Conservation (phyloP, 2,329 filamentous ascomycete genomes). For the Falciphora oryzae region DNA sequence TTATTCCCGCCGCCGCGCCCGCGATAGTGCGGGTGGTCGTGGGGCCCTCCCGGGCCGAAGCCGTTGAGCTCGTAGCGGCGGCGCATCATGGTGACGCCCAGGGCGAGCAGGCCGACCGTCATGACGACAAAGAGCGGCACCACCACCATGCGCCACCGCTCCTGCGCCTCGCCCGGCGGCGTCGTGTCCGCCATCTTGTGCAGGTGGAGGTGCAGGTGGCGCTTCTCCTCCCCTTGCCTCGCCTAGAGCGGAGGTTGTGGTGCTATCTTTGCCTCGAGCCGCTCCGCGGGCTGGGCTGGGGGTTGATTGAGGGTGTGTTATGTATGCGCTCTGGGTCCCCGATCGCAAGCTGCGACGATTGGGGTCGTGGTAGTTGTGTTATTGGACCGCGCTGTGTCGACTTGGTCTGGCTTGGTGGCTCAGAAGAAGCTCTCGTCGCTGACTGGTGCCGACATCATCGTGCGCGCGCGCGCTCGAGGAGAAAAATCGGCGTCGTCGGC, state of each 20-base stretch:
- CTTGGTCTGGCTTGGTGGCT: background rate
- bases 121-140: conserved; percentile 12
- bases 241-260: background rate
- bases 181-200: background rate
- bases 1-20: background rate
- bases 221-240: background rate
- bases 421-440: background rate
- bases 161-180: background rate
- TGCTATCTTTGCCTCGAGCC: background rate
- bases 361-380: too few relatives aligned
- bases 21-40: background rate
- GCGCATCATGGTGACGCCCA: conserved; percentile 8
- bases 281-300: too few relatives aligned
- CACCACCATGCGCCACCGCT: conserved; percentile 12
- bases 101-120: conserved; percentile 1
- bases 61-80: conserved; percentile 2
- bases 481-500: background rate
- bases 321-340: too few relatives aligned
- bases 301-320: too few relatives aligned
- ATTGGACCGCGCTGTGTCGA: background rate
- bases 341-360: too few relatives aligned
- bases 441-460: background rate
- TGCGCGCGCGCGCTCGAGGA: background rate
- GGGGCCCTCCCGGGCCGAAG: background rate
- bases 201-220: background rate